Evolutionary conservation across 805 yeast genomes (phyloP).

Genomic region (Candida parachauliodes): DNA sequence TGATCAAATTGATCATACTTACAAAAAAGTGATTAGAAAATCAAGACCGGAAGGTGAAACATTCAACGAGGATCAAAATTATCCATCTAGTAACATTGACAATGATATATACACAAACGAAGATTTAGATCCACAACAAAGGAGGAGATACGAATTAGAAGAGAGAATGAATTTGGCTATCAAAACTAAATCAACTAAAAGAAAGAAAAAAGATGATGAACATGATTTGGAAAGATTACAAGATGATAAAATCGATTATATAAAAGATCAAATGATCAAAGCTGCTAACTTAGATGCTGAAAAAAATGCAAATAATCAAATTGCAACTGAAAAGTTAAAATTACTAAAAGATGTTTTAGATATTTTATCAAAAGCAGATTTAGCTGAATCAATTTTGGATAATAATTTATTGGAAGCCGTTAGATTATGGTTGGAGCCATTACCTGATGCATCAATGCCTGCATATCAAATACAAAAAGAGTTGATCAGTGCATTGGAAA

Average conservation of each 20-base stretch:
- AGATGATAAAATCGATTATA: slow-evolving; percentile 79
- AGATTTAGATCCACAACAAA: slow-evolving; percentile 33
- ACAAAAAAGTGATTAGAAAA: slow-evolving; percentile 27
- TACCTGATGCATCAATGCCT: slow-evolving; percentile 98
- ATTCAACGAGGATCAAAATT: slow-evolving; percentile 1
- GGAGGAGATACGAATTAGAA: slow-evolving; percentile 75
- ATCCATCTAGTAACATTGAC: slow-evolving; percentile 6
- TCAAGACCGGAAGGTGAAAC: slow-evolving; percentile 7
- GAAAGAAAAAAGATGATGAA: slow-evolving; percentile 76
- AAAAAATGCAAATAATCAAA: slow-evolving; percentile 53
- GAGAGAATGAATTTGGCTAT: slow-evolving; percentile 75
- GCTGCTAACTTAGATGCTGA: slow-evolving; percentile 77
- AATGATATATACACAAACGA: slow-evolving; percentile 13
- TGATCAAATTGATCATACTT: slow-evolving; percentile 15
- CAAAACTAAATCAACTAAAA: slow-evolving; percentile 55
- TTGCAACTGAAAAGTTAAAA: slow-evolving; percentile 75
- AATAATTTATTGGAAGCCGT: slow-evolving; percentile 91
- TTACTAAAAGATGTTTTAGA: slow-evolving; percentile 75
- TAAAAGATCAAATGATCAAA: slow-evolving; percentile 86
- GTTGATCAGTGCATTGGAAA: slow-evolving; percentile 66
- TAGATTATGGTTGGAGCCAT: slow-evolving; percentile 95
- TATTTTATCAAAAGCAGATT: slow-evolving; percentile 72
- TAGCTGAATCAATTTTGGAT: slow-evolving; percentile 90
- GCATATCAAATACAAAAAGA: slow-evolving; percentile 93
- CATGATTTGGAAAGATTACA: slow-evolving; percentile 94